These are phyloP conservation scores for Pulicaria dysenterica DNA, from an alignment of 129 eudicot species.

Conservation along the genomic window DNA sequence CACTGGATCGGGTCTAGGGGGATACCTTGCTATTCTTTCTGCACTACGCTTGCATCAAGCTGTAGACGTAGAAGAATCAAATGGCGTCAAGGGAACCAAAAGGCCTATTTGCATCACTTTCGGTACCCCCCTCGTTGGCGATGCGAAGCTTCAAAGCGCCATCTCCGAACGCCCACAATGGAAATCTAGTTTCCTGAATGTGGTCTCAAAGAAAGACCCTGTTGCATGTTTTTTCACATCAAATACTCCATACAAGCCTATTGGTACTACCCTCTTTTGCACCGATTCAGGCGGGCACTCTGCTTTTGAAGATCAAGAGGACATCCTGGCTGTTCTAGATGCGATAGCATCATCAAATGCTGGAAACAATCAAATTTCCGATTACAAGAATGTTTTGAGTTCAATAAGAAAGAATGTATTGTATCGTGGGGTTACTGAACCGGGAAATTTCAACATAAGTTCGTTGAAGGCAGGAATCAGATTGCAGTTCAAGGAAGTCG, in stretches of 20 bases:
- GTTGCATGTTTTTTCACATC: constrained; percentile 32
- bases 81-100: background rate
- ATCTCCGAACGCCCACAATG: constrained; percentile 50
- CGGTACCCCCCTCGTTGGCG: constrained; percentile 59
- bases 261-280: constrained; percentile 48
- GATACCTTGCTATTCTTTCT: constrained; percentile 55
- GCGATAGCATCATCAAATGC: background rate
- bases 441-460: constrained; percentile 4
- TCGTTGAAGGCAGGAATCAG: constrained; percentile 37
- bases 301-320: constrained; percentile 37
- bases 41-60: constrained; percentile 40
- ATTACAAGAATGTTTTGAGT: constrained; percentile 32
- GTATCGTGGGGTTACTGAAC: constrained; percentile 33
- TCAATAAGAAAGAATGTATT: constrained; percentile 33
- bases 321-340: constrained; percentile 29
- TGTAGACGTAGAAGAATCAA: constrained; percentile 25
- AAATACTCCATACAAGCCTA: constrained; percentile 35
- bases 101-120: constrained; percentile 52
- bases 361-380: constrained; percentile 20
- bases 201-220: constrained; percentile 39
- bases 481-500: constrained; percentile 40
- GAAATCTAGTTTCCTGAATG: constrained; percentile 47
- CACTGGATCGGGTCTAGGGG: constrained; percentile 43
- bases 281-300: constrained; percentile 44
- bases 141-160: constrained; percentile 35